phyloP scores from a whole-genome alignment of 2,329 filamentous ascomycete species.

The Aspergillus japonicus region DNA sequence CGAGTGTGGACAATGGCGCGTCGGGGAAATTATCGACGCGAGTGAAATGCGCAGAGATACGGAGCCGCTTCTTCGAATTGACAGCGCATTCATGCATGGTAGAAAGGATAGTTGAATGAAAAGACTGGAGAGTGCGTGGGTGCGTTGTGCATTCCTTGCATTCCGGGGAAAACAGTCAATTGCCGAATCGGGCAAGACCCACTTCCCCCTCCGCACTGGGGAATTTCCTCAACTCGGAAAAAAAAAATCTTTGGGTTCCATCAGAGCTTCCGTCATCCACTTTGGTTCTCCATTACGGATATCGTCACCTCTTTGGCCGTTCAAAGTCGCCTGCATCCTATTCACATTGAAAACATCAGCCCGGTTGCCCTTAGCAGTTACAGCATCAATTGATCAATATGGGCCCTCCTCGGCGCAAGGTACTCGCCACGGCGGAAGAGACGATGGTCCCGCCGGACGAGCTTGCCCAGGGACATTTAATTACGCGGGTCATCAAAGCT shows the following conservation, averaged over 20 bases:
- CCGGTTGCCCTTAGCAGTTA: not conserved
- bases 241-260: not conserved
- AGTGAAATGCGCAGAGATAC: too few species aligned
- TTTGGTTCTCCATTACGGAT: not conserved
- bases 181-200: not conserved
- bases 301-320: not conserved
- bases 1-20: too few species aligned
- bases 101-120: too few species aligned
- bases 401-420: constrained; percentile 72
- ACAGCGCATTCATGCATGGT: not conserved
- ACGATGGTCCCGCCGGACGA: constrained; percentile 59
- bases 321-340: not conserved
- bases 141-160: not conserved
- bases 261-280: not conserved
- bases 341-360: not conserved
- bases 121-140: too few species aligned
- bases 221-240: not conserved
- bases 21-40: too few species aligned
- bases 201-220: not conserved
- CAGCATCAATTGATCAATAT: constrained; percentile 45
- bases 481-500: constrained; percentile 77
- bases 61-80: too few species aligned
- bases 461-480: constrained; percentile 54
- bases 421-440: constrained; percentile 75
- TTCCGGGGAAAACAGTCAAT: not conserved